A percentile compares a stretch with the other conserved stretches of the same genome.
phyloP scores from a whole-genome alignment of 768 basidiomycete species.

The Leucocoprinus sp. region DNA sequence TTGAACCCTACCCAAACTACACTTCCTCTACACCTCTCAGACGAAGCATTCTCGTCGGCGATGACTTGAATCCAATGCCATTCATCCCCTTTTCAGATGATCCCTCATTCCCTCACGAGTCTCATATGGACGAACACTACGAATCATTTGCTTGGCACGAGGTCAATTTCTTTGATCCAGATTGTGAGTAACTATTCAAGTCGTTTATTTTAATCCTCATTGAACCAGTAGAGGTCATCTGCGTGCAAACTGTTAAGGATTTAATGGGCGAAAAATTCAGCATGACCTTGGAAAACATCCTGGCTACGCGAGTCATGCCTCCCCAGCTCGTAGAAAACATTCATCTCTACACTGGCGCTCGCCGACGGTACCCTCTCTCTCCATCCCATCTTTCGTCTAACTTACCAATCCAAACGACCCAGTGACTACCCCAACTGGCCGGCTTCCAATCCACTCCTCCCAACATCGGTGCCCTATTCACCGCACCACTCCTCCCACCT shows the following conservation, averaged over 20 bases:
- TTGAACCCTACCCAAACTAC: not conserved
- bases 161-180: slow-evolving; percentile 20
- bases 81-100: slow-evolving; percentile 64
- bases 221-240: slow-evolving; percentile 46
- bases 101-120: slow-evolving; percentile 33
- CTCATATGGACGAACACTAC: slow-evolving; percentile 33
- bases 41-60: not conserved
- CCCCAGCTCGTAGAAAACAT: not conserved
- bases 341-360: slow-evolving; percentile 3
- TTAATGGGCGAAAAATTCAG: slow-evolving; percentile 27
- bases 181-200: slow-evolving; percentile 18
- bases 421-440: slow-evolving; percentile 29
- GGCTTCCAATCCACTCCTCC: slow-evolving; percentile 6
- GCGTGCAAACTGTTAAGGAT: slow-evolving; percentile 37
- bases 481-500: slow-evolving; percentile 7
- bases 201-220: not conserved
- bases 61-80: slow-evolving; percentile 15
- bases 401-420: not conserved
- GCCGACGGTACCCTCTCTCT: not conserved
- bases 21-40: not conserved
- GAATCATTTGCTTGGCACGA: slow-evolving; percentile 43
- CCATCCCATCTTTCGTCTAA: not conserved
- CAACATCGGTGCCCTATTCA: slow-evolving; percentile 9
- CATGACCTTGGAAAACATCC: slow-evolving; percentile 37
- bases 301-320: slow-evolving; percentile 40